Evolutionary conservation across 1,139 yeast species (phyloP), one percentile per base, ranked within the genome.

Genomic region (Geotrichum europaeum): DNA sequence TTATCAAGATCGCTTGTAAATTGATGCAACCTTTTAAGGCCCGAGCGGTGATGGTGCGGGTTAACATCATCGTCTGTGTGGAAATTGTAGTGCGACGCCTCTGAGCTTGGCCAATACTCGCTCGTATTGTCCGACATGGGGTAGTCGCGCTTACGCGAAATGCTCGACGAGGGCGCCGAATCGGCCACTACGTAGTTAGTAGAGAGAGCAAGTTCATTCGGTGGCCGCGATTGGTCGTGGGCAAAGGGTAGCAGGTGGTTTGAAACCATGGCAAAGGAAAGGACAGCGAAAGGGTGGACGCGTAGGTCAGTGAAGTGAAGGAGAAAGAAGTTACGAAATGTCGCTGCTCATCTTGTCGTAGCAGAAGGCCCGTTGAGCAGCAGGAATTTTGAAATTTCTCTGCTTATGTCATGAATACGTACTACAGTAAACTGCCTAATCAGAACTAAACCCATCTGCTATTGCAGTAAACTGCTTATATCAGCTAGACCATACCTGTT

Each of bases 171-270:
- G 43, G 43, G 43, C 43, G n/a, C 4, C 7, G n/a, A 18, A n/a
- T 36, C 43, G 6, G 43, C 6, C 43, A 18, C 43, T 15, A 36
- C 43, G n/a, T 36, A 36, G 43, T 36, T 36, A 2, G 51, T 47
- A 22, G 51, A 47, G 28, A 74, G 63, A 2, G 73, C 70, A 51
- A 70, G 60, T 24, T 66, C 68, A 45, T 64, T 66, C 15, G 65
- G 64, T 2, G 64, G 63, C 30, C 70, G 66, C 30, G 73, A 69
- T 12, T 65, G 67, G 59, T 71, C 66, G 64, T 67, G 70, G 56
- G 71, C 68, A 62, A 72, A 70, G 0, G 76, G 76, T 30, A 71
- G 67, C 12, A 73, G 63, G 43, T 36, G 15, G n/a, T 36, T 36
- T 36, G 43, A 36, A 36, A 6, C 43, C 43, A 36, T 36, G 18